Base-by-base conservation (phyloP, 108 stramenopile genomes). In the Pseudonitzschia pungens region DNA sequence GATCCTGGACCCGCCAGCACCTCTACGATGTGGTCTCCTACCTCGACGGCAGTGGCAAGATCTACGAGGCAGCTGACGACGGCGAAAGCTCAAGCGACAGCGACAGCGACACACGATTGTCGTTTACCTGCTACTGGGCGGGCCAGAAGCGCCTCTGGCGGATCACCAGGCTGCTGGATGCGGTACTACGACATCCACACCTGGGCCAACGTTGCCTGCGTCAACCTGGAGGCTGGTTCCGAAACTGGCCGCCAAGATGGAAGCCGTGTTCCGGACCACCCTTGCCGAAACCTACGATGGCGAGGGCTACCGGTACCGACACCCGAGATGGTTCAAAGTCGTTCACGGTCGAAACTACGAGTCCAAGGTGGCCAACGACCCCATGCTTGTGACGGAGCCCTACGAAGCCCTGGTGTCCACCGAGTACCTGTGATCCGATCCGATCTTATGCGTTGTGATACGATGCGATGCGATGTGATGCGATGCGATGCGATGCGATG, bases 141-240 rank as follows among this genome's bases (percentile, higher is more conserved):
- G 86, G 86, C 11, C 60, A n/a, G 29, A 29, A 56, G 48, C 36
- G 75, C 41, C 33, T 87, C 9, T 84, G 86, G 86, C 65, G 83
- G 22, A 79, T 87, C 48, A 84, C 86, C 20, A n/a, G 71, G 62
- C 36, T 87, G 86, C 60, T 83, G 78, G 78, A 62, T 75, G 67
- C 42, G 55, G 20, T 63, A 84, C 8, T 71, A 84, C 63, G 81
- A 77, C 32, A 31, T 80, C 7, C 83, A 81, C 7, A 54, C 45
- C 16, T 91, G 90, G 90, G 81, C 84, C 20, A 91, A 91, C 76
- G 78, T 91, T 14, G 90, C 87, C 8, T 91, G 90, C 73, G 90
- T 84, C 1, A 82, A 87, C 65, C 44, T n/a, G 79, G 32, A 70
- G 69, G 4, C 24, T 74, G 12, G 85, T 57, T n/a, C 52, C 70